A percentile compares a stretch with the other conserved stretches of the same genome.
phyloP scores from a whole-genome alignment of 768 basidiomycete species.

The Tephrocybe sp. region DNA sequence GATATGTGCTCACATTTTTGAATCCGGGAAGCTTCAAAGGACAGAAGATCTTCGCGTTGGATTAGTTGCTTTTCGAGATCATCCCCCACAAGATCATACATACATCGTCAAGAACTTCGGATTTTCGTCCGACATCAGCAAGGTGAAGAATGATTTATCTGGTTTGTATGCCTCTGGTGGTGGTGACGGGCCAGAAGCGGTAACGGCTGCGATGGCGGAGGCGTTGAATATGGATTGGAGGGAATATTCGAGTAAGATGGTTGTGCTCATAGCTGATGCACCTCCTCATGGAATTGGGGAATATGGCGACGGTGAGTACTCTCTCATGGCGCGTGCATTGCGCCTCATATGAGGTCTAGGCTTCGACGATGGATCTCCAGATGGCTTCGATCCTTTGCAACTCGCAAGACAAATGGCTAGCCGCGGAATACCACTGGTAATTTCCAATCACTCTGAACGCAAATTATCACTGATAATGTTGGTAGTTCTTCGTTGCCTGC shows the following conservation, averaged over 20 bases:
- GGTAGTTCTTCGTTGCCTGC: constrained; percentile 98
- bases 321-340: constrained; percentile 1
- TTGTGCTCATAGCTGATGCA: constrained; percentile 95
- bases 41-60: constrained; percentile 90
- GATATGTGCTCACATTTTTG: constrained; percentile 93
- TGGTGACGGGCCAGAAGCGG: constrained; percentile 95
- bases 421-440: constrained; percentile 85
- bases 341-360: constrained; percentile 44
- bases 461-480: constrained; percentile 11
- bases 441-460: neutral
- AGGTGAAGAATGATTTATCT: constrained; percentile 83
- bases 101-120: constrained; percentile 93
- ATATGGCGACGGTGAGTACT: constrained; percentile 82
- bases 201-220: constrained; percentile 90
- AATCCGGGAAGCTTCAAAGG: constrained; percentile 87
- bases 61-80: constrained; percentile 92
- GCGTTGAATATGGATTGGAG: constrained; percentile 92
- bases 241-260: constrained; percentile 86
- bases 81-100: constrained; percentile 96
- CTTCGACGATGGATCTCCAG: constrained; percentile 92
- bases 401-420: constrained; percentile 88
- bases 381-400: constrained; percentile 88
- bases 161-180: constrained; percentile 87
- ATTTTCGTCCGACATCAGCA: constrained; percentile 88
- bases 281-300: constrained; percentile 98